Percentiles rank a stretch among this genome's conserved stretches.
Evolutionary conservation across 2,329 filamentous ascomycete species (phyloP).

Genomic region (Claviceps lovelessii): DNA sequence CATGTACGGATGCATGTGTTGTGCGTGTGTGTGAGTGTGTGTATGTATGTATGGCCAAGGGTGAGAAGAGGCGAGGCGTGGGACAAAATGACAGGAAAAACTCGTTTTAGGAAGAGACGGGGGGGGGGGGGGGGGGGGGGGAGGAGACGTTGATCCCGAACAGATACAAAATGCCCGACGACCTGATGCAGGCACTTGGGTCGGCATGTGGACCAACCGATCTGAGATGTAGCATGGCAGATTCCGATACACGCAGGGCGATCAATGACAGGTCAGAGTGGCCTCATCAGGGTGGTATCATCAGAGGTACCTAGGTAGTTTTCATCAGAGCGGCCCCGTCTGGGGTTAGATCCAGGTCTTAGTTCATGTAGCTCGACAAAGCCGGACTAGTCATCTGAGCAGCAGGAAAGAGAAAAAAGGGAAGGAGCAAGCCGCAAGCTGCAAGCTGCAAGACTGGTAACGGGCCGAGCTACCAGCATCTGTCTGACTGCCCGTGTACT

Average conservation of each 20-base stretch:
- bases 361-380: neutral
- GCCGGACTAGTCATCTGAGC: neutral
- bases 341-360: neutral
- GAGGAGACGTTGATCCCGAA: neutral
- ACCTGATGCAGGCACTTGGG: neutral
- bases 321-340: neutral
- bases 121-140: no score
- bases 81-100: neutral
- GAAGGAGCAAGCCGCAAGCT: neutral
- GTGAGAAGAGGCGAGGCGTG: no score
- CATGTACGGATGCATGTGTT: no score
- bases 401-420: neutral
- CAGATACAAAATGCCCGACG: neutral
- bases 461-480: no score
- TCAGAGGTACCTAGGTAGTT: neutral
- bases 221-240: conserved; percentile 1
- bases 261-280: conserved; percentile 1
- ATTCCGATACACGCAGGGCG: neutral
- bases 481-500: no score
- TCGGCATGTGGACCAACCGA: neutral
- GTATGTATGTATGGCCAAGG: no score
- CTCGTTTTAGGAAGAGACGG: neutral
- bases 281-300: neutral
- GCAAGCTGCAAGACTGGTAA: no score
- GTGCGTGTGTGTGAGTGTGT: no score